These are phyloP conservation scores for Cercospora berteroae DNA, from an alignment of 2,329 filamentous ascomycete genomes.

Conservation along the genomic window DNA sequence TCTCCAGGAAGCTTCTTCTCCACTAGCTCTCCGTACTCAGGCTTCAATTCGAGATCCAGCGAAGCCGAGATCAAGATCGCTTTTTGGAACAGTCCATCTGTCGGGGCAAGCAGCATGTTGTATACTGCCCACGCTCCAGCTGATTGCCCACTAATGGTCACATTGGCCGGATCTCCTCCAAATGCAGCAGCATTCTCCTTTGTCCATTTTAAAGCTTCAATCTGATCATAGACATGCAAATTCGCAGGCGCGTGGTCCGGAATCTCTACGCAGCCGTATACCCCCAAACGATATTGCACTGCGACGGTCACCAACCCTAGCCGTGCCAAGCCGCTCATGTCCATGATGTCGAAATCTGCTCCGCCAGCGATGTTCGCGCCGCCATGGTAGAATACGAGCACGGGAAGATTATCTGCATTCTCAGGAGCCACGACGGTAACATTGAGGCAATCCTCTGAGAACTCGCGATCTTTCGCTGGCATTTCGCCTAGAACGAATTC, in stretches of 20 bases:
- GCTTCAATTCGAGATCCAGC: background rate
- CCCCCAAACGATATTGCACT: conserved; percentile 6
- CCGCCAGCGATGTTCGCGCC: conserved; percentile 6
- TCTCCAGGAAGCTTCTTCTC: background rate
- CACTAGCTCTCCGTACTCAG: background rate
- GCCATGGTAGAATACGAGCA: conserved; percentile 24
- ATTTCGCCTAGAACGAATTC: background rate
- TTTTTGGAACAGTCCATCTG: conserved; percentile 2
- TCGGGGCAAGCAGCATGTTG: background rate
- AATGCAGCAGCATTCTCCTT: conserved; percentile 3
- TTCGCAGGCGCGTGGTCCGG: background rate
- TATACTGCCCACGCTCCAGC: conserved; percentile 2
- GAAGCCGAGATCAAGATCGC: conserved; percentile 3
- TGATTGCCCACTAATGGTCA: conserved; percentile 5
- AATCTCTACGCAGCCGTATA: background rate
- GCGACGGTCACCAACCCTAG: background rate
- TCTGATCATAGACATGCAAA: conserved; percentile 1
- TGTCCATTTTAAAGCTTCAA: conserved; percentile 4
- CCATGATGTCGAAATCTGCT: background rate
- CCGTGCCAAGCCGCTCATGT: background rate
- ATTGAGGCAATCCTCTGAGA: background rate
- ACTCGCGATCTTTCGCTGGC: background rate
- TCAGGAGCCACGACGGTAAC: background rate
- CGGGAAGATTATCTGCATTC: conserved; percentile 4
- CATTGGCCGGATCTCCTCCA: conserved; percentile 2